phyloP scores from a whole-genome alignment of 805 yeast species.

The Lipomyces orientalis region DNA sequence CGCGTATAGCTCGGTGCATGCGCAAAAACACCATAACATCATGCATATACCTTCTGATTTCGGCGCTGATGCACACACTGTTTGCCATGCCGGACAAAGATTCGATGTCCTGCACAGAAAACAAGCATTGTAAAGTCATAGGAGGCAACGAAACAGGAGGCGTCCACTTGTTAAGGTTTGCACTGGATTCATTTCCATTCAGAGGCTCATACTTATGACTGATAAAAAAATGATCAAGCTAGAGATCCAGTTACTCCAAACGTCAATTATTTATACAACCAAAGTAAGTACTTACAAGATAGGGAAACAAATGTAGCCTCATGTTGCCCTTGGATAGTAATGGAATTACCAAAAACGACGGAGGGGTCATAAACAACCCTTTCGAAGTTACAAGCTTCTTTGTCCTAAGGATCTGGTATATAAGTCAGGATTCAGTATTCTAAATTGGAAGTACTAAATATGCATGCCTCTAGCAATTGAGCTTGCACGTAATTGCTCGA shows the following conservation, averaged over 20 bases:
- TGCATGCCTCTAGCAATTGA: conserved; percentile 28
- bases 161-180: conserved; percentile 9
- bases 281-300: conserved; percentile 22
- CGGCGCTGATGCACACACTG: conserved; percentile 53
- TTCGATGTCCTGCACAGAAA: conserved; percentile 24
- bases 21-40: conserved; percentile 61
- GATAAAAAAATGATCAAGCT: conserved; percentile 32
- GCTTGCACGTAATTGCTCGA: conserved; percentile 34
- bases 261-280: no score
- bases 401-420: conserved; percentile 25
- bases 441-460: background rate
- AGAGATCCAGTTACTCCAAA: background rate
- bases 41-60: conserved; percentile 59
- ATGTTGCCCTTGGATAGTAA: conserved; percentile 6
- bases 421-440: background rate
- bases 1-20: conserved; percentile 58
- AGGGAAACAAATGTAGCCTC: conserved; percentile 23
- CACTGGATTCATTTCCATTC: background rate
- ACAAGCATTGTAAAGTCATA: conserved; percentile 1
- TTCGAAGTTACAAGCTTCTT: conserved; percentile 17
- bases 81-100: conserved; percentile 23
- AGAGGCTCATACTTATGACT: conserved; percentile 31
- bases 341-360: conserved; percentile 30
- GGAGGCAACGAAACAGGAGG: conserved; percentile 15
- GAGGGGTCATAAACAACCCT: conserved; percentile 21